Percentiles rank a stretch among this genome's conserved stretches.
phyloP scores from a whole-genome alignment of 116 monocot genomes.

The Dioscorea cayenensis region DNA sequence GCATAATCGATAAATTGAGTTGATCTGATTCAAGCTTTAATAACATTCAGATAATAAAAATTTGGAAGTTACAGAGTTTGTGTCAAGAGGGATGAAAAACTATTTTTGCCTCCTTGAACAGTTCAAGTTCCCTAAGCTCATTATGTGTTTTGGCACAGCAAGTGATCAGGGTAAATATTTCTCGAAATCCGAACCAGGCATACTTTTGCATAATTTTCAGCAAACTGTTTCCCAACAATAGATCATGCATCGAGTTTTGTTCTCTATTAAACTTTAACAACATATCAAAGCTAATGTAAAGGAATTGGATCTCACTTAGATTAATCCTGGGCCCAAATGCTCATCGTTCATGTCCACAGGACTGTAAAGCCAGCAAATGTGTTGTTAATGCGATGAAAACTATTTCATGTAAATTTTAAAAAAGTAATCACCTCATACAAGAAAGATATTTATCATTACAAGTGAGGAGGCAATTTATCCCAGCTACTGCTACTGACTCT shows the following conservation, averaged over 20 bases:
- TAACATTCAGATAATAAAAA: too few species aligned
- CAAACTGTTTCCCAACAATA: constrained; percentile 48
- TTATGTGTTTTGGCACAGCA: constrained; percentile 57
- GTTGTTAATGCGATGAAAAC: background rate
- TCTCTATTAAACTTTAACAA: background rate
- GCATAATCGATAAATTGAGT: too few species aligned
- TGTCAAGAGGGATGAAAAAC: background rate
- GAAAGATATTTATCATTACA: too few species aligned
- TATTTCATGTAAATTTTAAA: too few species aligned
- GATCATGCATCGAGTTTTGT: background rate
- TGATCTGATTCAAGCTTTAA: too few species aligned
- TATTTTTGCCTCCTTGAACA: constrained; percentile 75
- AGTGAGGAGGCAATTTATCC: too few species aligned
- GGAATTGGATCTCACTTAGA: constrained; percentile 46
- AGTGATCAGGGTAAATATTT: constrained; percentile 83
- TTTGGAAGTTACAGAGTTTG: background rate
- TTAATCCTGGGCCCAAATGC: constrained; percentile 72
- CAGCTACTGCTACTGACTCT: too few species aligned
- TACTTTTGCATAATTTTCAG: constrained; percentile 77
- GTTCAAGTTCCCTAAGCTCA: constrained; percentile 84
- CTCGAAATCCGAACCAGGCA: constrained; percentile 72
- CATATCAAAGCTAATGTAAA: background rate
- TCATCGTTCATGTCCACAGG: constrained; percentile 91
- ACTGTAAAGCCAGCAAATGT: constrained; percentile 26
- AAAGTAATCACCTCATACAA: too few species aligned